phyloP scores from a whole-genome alignment of 352 stramenopile genomes.

The Phytopythium montanum region DNA sequence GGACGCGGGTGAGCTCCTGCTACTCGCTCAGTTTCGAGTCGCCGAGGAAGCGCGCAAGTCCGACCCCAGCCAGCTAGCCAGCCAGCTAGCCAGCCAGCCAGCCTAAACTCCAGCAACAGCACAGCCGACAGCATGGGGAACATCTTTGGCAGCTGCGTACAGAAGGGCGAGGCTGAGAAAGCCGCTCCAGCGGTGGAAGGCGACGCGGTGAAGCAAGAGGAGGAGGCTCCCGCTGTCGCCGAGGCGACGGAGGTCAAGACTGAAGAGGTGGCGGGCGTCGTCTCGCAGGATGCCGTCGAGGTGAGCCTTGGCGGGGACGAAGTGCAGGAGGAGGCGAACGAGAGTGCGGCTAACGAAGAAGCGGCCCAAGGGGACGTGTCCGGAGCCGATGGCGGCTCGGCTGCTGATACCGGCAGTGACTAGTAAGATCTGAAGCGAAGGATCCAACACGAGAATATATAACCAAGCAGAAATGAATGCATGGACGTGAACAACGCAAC shows the following conservation, averaged over 20 bases:
- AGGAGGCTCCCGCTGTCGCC: not conserved
- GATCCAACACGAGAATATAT: too few species aligned
- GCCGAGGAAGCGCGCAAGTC: conserved; percentile 1
- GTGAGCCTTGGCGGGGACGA: not conserved
- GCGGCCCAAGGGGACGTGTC: not conserved
- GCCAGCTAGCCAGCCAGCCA: too few species aligned
- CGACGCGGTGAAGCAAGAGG: conserved; percentile 1
- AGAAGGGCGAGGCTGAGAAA: not conserved
- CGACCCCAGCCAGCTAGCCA: too few species aligned
- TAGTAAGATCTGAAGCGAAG: not conserved
- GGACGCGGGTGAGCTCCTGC: not conserved
- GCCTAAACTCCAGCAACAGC: not conserved
- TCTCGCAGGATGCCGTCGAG: not conserved
- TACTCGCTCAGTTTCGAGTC: conserved; percentile 5
- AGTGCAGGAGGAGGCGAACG: not conserved
- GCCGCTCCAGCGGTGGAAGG: not conserved
- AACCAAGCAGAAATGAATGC: too few species aligned
- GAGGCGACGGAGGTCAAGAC: not conserved
- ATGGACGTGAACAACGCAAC: too few species aligned
- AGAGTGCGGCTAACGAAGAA: not conserved
- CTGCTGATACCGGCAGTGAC: not conserved
- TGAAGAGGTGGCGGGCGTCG: not conserved
- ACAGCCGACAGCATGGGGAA: conserved; percentile 3
- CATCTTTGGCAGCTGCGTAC: conserved; percentile 2
- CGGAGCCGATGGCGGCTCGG: not conserved